phyloP scores from a whole-genome alignment of 139 green algal species.

The Astrephomene gubernaculifera region DNA sequence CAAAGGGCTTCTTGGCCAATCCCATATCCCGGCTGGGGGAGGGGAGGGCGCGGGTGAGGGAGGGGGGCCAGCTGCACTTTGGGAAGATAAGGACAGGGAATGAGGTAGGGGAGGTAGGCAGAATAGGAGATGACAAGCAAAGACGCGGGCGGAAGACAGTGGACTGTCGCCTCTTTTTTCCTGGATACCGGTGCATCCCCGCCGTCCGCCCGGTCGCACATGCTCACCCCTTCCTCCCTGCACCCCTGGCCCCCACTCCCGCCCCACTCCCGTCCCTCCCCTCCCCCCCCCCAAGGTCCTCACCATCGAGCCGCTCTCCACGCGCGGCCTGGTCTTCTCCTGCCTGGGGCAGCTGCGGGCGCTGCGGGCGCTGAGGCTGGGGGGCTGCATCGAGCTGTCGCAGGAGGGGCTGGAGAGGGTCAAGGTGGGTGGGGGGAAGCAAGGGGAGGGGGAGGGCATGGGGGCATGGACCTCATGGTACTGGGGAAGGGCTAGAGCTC shows the following conservation, averaged over 20 bases:
- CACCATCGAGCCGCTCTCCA: neutral
- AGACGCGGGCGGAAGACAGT: no score
- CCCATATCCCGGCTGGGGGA: no score
- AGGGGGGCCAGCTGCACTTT: no score
- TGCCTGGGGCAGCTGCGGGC: slow-evolving; percentile 9
- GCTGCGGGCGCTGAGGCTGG: slow-evolving; percentile 1
- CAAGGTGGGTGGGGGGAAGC: neutral
- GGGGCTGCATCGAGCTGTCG: slow-evolving; percentile 7
- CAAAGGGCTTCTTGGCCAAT: no score
- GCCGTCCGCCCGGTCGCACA: neutral
- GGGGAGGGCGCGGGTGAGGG: no score
- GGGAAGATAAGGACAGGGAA: neutral
- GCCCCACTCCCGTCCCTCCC: neutral
- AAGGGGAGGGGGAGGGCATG: neutral
- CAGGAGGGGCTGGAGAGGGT: neutral
- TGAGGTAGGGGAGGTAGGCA: no score
- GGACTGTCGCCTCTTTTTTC: no score
- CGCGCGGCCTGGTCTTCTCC: slow-evolving; percentile 19
- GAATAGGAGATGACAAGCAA: no score
- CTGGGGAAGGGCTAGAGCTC: neutral
- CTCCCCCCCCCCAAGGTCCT: neutral
- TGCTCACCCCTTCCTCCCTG: neutral
- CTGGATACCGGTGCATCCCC: no score
- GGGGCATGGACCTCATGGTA: neutral
- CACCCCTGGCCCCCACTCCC: neutral